These are phyloP conservation scores for Magnusiomyces sp. DNA, from an alignment of 1,139 yeast species.

Conservation along the genomic window DNA sequence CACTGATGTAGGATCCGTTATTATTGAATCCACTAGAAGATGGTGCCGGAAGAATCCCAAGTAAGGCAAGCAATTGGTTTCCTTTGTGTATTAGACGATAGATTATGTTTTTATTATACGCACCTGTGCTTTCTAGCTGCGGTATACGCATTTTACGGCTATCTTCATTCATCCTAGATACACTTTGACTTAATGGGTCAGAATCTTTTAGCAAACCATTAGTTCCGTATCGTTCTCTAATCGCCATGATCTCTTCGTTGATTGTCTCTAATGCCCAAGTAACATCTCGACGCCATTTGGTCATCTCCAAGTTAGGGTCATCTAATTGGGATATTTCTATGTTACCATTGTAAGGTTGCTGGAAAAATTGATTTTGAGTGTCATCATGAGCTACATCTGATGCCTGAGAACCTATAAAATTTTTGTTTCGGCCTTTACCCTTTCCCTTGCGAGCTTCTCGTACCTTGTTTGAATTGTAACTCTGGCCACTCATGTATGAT, in stretches of 20 bases:
- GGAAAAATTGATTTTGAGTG: too few relatives aligned
- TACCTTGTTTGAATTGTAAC: too few relatives aligned
- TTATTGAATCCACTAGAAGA: too few relatives aligned
- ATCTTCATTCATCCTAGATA: neutral
- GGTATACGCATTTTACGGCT: neutral
- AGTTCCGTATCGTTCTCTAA: slow-evolving; percentile 18
- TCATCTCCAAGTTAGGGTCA: slow-evolving; percentile 8
- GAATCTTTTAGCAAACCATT: too few relatives aligned
- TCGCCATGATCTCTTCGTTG: slow-evolving; percentile 25
- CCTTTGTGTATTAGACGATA: too few relatives aligned
- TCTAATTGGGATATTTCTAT: neutral
- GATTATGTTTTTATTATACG: too few relatives aligned
- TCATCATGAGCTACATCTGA: too few relatives aligned
- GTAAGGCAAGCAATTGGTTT: too few relatives aligned
- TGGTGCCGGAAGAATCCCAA: too few relatives aligned
- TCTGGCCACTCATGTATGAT: slow-evolving; percentile 3
- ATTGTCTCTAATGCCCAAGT: slow-evolving; percentile 28
- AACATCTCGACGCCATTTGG: slow-evolving; percentile 27
- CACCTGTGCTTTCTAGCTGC: neutral
- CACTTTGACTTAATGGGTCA: neutral
- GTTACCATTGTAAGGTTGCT: too few relatives aligned
- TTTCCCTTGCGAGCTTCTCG: neutral
- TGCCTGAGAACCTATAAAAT: too few relatives aligned
- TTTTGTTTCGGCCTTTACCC: neutral
- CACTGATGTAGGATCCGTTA: too few relatives aligned